Evolutionary conservation across 2,329 filamentous ascomycete species (phyloP).

Genomic region (Decorospora gaudefroyi): DNA sequence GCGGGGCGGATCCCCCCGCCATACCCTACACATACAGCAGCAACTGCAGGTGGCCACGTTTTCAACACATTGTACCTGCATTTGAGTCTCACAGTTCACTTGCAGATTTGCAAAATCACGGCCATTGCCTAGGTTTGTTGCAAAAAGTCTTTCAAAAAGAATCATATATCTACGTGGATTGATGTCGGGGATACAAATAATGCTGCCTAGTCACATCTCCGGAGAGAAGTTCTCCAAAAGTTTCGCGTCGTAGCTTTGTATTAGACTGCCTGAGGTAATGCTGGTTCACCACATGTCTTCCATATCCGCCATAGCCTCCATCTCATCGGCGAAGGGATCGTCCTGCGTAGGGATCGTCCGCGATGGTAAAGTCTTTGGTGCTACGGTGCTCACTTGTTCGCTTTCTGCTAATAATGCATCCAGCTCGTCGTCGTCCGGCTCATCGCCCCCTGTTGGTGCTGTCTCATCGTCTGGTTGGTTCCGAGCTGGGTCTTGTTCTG

Average conservation of each 20-base stretch:
- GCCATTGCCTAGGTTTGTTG: background rate
- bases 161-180: no score
- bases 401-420: conserved; percentile 61
- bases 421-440: conserved; percentile 58
- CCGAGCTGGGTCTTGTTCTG: background rate
- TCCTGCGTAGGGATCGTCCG: conserved; percentile 23
- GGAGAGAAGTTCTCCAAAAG: no score
- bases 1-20: conserved; percentile 15
- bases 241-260: no score
- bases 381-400: conserved; percentile 12
- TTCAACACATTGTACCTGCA: conserved; percentile 2
- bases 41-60: background rate
- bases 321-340: conserved; percentile 47
- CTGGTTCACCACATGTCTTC: conserved; percentile 41
- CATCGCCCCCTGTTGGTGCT: conserved; percentile 23
- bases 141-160: no score
- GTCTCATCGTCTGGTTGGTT: conserved; percentile 21
- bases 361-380: conserved; percentile 15
- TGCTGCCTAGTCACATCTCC: no score
- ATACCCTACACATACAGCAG: conserved; percentile 1
- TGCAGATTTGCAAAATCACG: background rate
- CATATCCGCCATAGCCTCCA: conserved; percentile 49
- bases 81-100: background rate
- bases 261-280: no score
- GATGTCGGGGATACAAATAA: no score